phyloP scores from a whole-genome alignment of 352 stramenopile species.

The Pythium dissimile region DNA sequence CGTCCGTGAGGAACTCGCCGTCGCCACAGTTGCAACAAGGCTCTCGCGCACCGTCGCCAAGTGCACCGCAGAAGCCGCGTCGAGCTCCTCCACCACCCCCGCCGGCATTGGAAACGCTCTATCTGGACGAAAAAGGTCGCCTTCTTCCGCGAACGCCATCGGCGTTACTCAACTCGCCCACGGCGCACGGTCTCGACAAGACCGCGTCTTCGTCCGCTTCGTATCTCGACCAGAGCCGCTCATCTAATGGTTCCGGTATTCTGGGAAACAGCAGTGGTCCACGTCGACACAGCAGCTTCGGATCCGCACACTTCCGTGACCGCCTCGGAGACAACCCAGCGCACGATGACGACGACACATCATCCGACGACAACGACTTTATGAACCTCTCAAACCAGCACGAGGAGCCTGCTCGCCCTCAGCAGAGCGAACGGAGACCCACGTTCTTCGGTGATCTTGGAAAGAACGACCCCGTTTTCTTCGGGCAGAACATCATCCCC shows the following conservation, averaged over 20 bases:
- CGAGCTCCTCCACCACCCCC: conserved; percentile 11
- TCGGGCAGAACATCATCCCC: conserved; percentile 12
- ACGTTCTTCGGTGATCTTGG: conserved; percentile 17
- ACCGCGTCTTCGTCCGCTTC: conserved; percentile 21
- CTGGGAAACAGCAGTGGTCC: conserved; percentile 11
- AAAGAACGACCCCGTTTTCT: conserved; percentile 8
- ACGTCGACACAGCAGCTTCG: conserved; percentile 4
- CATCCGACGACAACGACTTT: conserved; percentile 16
- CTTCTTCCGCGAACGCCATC: conserved; percentile 10
- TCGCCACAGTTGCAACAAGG: background rate
- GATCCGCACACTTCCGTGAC: conserved; percentile 7
- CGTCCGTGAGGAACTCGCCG: conserved; percentile 3
- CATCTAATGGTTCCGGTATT: conserved; percentile 5
- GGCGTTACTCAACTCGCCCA: conserved; percentile 2
- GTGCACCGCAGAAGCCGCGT: background rate
- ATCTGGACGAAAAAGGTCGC: conserved; percentile 21
- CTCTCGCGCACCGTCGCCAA: conserved; percentile 8
- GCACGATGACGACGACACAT: conserved; percentile 12
- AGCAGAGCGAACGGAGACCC: background rate
- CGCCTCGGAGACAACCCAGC: conserved; percentile 12
- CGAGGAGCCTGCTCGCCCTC: background rate
- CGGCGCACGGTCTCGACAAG: conserved; percentile 16
- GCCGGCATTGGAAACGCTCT: conserved; percentile 6
- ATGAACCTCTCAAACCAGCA: conserved; percentile 2
- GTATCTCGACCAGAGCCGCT: conserved; percentile 15